Base-by-base conservation (phyloP, 352 stramenopile genomes). In the Phytophthora brassicae region DNA sequence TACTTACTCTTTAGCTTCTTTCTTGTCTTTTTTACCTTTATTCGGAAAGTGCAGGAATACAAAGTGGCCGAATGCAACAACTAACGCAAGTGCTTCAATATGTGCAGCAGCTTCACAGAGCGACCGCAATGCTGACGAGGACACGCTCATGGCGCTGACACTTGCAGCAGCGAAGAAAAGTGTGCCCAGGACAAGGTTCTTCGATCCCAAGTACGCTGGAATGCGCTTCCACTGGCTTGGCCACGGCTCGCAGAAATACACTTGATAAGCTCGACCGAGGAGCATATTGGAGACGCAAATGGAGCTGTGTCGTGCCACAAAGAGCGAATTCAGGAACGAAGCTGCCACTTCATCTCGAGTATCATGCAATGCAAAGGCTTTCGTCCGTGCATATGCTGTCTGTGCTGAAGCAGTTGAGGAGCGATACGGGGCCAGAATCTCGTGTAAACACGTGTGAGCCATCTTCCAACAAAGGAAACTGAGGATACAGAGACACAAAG, bases 121-220 rank as follows among this genome's bases (percentile, higher is more conserved):
- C 5, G 76, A 85, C 2, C 78, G 74, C 24, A 89, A 57, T 6
- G 75, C 17, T 2, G 28, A 20, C 0, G 66, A 59, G n/a, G 66
- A 72, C 4, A 81, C 41, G 17, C 66, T 74, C 64, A 86, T 77
- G 24, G 66, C 47, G 6, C 70, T 73, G 24, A 88, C 75, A 13
- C 33, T 46, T 8, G 75, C 61, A 9, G 65, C 41, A 12, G 68
- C 47, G 29, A 72, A 82, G 69, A 86, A 90, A 4, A 90, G 58
- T 7, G 81, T 90, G 38, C 57, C 66, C 43, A 89, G 38, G 19
- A 83, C 67, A 39, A 89, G 75, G 33, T 86, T 66, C 61, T 88
- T 88, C 39, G 79, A 89, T 36, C 81, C 79, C 16, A 90, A 36
- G 35, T 86, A 90, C 20, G 47, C 57, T 17, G 81, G 81, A 16